Base-by-base conservation (phyloP, 1,284 basidiomycete species). In the Boletus smithii region DNA sequence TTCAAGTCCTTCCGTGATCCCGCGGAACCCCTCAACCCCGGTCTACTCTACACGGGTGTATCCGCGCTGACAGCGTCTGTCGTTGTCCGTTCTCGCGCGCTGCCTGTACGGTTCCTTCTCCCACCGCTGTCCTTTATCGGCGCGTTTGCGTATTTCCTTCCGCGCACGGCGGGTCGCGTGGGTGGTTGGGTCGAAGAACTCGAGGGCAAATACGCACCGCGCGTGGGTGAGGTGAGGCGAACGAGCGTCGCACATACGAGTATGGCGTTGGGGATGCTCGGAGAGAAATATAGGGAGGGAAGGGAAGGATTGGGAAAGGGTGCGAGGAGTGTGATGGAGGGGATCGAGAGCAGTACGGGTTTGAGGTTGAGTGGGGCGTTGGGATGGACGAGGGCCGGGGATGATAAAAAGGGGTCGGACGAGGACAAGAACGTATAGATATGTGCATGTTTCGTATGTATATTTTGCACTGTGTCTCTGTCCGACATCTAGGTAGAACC, bases 11-110 rank as follows among this genome's bases (percentile, higher is more conserved):
- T 97, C 58, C 71, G 90, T 20, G 82, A 89, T 1, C 77, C 82
- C 1, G 75, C 86, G 43, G 94, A 97, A 70, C 74, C 83, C 1
- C 77, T 97, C 31, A 93, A 85, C 6, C 94, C 94, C 1, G 90
- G 88, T 16, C 63, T 88, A 10, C 83, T 95, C 50, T 95, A 94
- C 71, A 85, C 92, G 46, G 90, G 91, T 39, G 81, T 97, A 32
- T 85, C 91, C 2, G 85, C 91, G 4, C 81, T 97, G 38, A 88
- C 89, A 1, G 90, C 88, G 1, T 91, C 90, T 47, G 85, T 97
- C 57, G 66, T 97, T 47, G 81, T 88, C 0, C 85, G 93, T 32
- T 87, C 85, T 53, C 84, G 93, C 31, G 62, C 70, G 33, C 69
- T 91, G 49, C 75, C 81, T 27, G 70, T 80, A 13, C 85, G 91